A percentile compares a stretch with the other conserved stretches of the same genome.
phyloP scores from a whole-genome alignment of 345 rosid genomes.

The Schrenkiella parvula region DNA sequence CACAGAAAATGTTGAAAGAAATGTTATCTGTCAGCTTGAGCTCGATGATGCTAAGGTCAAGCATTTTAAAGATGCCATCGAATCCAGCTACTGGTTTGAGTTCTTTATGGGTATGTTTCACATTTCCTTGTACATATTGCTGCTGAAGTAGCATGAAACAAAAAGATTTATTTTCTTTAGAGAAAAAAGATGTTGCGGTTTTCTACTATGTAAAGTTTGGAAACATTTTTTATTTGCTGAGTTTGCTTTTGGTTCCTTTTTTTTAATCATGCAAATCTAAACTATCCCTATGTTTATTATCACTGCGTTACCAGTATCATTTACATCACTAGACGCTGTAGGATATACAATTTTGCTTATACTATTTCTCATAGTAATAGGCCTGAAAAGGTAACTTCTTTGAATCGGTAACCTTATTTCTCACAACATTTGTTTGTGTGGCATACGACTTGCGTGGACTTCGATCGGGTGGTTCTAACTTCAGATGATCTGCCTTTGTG shows the following conservation, averaged over 20 bases:
- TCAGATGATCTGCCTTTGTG: conserved; percentile 93
- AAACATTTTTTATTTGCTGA: background rate
- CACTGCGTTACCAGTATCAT: background rate
- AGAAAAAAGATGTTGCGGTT: background rate
- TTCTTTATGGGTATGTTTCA: conserved; percentile 59
- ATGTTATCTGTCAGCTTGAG: conserved; percentile 52
- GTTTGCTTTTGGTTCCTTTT: background rate
- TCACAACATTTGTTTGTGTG: conserved; percentile 16
- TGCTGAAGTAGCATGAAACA: background rate
- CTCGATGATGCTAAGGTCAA: conserved; percentile 67
- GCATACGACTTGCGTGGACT: conserved; percentile 30
- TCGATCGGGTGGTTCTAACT: conserved; percentile 35
- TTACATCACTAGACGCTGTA: background rate
- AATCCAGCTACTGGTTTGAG: conserved; percentile 88
- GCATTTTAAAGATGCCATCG: conserved; percentile 85
- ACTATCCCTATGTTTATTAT: background rate
- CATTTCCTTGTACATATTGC: background rate
- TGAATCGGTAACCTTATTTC: conserved; percentile 22
- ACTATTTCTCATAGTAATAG: background rate
- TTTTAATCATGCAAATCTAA: background rate
- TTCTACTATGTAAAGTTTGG: background rate
- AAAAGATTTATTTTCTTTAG: background rate
- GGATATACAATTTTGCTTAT: background rate
- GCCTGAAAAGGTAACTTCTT: background rate
- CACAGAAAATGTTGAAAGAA: conserved; percentile 64